Evolutionary conservation across 805 yeast species (phyloP), one percentile per base, ranked within the genome.

Genomic region (Monosporozyma aquatica): DNA sequence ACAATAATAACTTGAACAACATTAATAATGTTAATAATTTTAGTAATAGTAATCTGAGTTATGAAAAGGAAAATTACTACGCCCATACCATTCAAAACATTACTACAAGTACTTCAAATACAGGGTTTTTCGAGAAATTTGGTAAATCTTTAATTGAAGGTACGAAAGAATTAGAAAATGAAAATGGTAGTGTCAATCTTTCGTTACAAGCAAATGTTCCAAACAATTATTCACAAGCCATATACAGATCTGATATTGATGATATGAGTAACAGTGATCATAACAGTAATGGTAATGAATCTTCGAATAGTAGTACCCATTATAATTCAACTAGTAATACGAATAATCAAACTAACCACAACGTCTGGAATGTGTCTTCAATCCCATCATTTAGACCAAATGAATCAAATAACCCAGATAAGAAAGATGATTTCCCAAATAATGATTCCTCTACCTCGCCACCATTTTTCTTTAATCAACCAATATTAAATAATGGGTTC

Each of bases 141-240:
- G 67, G 67, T 32, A 56, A 55, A 43, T 48, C 63, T 14, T 42
- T 62, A 27, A 58, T 61, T 21, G 65, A 61, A 40, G 65, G 64
- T 15, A 62, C 66, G 1, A 50, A 56, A 23, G 66, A 62, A 49
- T 48, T 62, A 23, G 66, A 54, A 41, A 40, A 41, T 32, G 26
- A 29, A 2, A 28, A 10, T 28, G n/a, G 24, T 14, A 35, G 27
- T 21, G 25, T 18, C 38, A n/a, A 23, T 22, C 25, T 23, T n/a
- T 20, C 34, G 11, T 37, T 34, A 14, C 34, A 26, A 21, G 18
- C 20, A 8, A 23, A 18, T 27, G n/a, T 28, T 3, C 23, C 35
- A 17, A 29, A 38, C 13, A 6, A 21, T 26, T 3, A 32, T 23
- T 8, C 33, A 18, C 15, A 23, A 22, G 15, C 17, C 8, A 10